Evolutionary conservation across 257 asterid species (phyloP), one percentile per base, ranked within the genome.

Genomic region (Thymus mandschuricus): DNA sequence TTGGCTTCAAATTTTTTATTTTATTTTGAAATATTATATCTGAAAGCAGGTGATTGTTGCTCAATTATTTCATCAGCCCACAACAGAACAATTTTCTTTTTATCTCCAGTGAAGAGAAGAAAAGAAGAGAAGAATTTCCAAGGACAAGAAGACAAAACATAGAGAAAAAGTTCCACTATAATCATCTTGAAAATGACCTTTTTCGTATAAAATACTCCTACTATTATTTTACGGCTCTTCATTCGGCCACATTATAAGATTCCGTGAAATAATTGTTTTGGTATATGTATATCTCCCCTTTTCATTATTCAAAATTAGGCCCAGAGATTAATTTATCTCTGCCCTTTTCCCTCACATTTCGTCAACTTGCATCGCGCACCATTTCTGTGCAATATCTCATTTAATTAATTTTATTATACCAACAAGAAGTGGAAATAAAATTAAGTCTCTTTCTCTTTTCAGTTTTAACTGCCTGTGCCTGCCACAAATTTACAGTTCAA

Each of bases 201-300:
- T 12, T 65, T 46, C 3, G 7, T 30, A 62, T 15, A 60, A 34
- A 34, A 34, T 34, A 34, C 38, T 34, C 5, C 5, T 55, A 30
- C 11, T 33, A 38, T 61, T 62, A 41, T 48, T 29, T 31, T 46
- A 65, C 49, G 52, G 34, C 38, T 76, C 3, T 63, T 21, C 21
- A 21, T 21, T 50, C 65, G 65, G 73, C 69, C 73, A 65, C 43
- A 35, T 56, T 35, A 68, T 50, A 58, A 45, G 72, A 69, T 76
- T 76, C 45, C 3, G 54, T 44, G 33, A 28, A 21, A 21, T 21
- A 21, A 31, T 15, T 73, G 30, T 59, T 57, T 44, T 38, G 41
- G 49, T 44, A 44, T 38, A 10, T 44, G 6, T 38, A 3, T 38
- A 38, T 52, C 73, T 56, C 60, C 57, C 57, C 5, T 74, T 63